Evolutionary conservation across 2,329 filamentous ascomycete species (phyloP), one percentile per base, ranked within the genome.

Genomic region (Exophiala xenobiotica): DNA sequence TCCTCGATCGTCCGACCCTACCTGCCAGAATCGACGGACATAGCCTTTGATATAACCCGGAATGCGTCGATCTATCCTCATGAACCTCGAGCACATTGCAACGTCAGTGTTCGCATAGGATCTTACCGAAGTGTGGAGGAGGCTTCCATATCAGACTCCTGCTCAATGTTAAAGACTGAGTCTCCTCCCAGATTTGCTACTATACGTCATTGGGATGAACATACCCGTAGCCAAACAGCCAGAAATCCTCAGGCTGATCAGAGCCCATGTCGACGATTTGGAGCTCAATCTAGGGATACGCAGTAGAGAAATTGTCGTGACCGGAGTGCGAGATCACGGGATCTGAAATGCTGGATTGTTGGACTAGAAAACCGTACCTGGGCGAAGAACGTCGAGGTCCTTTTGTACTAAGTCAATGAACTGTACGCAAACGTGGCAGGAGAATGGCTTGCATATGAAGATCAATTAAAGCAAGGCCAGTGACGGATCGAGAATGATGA

Each of bases 61-160:
- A 22, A 97, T 76, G 51, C 90, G 81, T 62, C 83, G 80, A 67
- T 97, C 92, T 96, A 61, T 22, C 12, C 3, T 29, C 37, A 42
- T 54, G 37, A 58, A 31, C 24, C 40, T 46, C 31, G 37, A n/a
- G n/a, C 18, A 35, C 4, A 14, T 33, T 22, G 4, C n/a, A 8
- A 27, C 37, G 11, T 35, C 23, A 18, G 12, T 18, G 37, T 16
- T 4, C n/a, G 8, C 22, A 27, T 24, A 45, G n/a, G 19, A 23
- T 20, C 42, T 29, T 85, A 96, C 92, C 92, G 68, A 87, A 96
- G 68, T 96, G 88, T 61, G 93, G 93, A 56, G 93, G 93, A 50
- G 93, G 92, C 70, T 97, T 99, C 91, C 91, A 99, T 64, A 99
- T 96, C 68, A 99, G 74, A 69, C 90, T 96, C 73, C 92, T 93